phyloP scores from a whole-genome alignment of 2,329 filamentous ascomycete species.

The Mariannaea sp. region DNA sequence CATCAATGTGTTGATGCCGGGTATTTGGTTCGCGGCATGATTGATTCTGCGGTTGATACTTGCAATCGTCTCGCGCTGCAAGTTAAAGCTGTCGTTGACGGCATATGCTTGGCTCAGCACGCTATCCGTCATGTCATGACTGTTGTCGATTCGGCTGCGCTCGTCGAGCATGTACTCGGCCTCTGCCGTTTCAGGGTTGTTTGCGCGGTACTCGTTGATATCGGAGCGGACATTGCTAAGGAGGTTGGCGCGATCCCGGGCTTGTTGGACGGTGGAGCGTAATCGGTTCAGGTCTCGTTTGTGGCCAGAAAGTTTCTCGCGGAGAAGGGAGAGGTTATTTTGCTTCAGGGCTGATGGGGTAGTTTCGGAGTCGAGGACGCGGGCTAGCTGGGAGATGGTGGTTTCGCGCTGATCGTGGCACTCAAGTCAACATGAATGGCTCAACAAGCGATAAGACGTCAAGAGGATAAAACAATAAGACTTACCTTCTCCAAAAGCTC shows the following conservation, averaged over 20 bases:
- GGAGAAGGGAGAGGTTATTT: conserved; percentile 89
- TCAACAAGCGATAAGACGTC: background rate
- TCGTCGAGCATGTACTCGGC: conserved; percentile 98
- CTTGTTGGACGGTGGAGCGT: conserved; percentile 72
- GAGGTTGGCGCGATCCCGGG: conserved; percentile 86
- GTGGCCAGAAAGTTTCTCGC: conserved; percentile 88
- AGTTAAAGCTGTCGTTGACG: conserved; percentile 86
- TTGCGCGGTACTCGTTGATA: conserved; percentile 84
- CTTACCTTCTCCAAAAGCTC: conserved; percentile 81
- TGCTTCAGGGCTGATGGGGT: conserved; percentile 94
- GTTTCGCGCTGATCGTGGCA: conserved; percentile 68
- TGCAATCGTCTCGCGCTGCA: conserved; percentile 85
- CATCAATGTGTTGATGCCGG: conserved; percentile 91
- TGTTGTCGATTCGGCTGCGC: conserved; percentile 82
- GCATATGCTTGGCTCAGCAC: conserved; percentile 96
- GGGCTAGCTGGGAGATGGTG: conserved; percentile 79
- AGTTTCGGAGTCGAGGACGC: conserved; percentile 91
- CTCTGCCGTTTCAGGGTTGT: conserved; percentile 81
- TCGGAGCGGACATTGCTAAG: conserved; percentile 89
- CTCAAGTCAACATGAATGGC: conserved; percentile 19
- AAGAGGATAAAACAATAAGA: background rate
- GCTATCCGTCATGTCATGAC: conserved; percentile 84
- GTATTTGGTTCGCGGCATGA: conserved; percentile 85
- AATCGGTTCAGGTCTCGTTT: conserved; percentile 80
- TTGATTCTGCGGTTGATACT: conserved; percentile 92